phyloP scores from a whole-genome alignment of 2,329 filamentous ascomycete species.

The Furcasterigmium furcatum region DNA sequence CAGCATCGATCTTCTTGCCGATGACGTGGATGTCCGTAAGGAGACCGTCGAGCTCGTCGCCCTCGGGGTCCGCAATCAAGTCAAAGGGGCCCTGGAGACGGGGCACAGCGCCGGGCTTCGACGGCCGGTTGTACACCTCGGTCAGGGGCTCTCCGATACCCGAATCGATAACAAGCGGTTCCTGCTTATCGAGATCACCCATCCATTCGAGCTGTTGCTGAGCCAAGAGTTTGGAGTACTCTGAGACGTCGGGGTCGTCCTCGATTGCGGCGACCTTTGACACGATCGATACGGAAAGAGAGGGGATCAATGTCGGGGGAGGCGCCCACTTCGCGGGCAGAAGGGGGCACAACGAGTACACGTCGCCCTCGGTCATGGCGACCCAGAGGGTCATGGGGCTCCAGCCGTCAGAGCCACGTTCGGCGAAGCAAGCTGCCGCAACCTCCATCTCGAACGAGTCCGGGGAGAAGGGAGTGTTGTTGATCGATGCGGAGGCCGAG shows the following conservation, averaged over 20 bases:
- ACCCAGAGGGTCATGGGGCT: conserved; percentile 95
- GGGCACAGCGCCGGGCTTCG: conserved; percentile 54
- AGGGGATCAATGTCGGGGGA: conserved; percentile 72
- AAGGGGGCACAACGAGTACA: conserved; percentile 90
- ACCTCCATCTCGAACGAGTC: conserved; percentile 94
- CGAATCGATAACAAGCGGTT: conserved; percentile 52
- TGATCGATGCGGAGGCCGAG: conserved; percentile 68
- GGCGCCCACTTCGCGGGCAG: conserved; percentile 84
- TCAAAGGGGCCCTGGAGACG: conserved; percentile 62
- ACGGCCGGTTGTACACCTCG: conserved; percentile 56
- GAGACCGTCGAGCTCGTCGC: conserved; percentile 52
- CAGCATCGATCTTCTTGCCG: conserved; percentile 57
- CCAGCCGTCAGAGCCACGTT: conserved; percentile 74
- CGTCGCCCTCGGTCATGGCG: conserved; percentile 89
- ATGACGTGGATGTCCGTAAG: conserved; percentile 62
- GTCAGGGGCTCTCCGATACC: conserved; percentile 42
- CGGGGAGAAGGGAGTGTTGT: conserved; percentile 80
- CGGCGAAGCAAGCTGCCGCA: conserved; percentile 78
- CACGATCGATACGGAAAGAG: conserved; percentile 78
- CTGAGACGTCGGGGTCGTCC: conserved; percentile 52
- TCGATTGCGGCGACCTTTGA: conserved; percentile 65
- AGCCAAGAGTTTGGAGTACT: conserved; percentile 51
- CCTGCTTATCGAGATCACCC: conserved; percentile 61
- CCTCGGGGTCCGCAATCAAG: conserved; percentile 48
- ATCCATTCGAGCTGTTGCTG: conserved; percentile 68